Conservation (phyloP, 1,284 basidiomycete species). For the Athelia sp. region DNA sequence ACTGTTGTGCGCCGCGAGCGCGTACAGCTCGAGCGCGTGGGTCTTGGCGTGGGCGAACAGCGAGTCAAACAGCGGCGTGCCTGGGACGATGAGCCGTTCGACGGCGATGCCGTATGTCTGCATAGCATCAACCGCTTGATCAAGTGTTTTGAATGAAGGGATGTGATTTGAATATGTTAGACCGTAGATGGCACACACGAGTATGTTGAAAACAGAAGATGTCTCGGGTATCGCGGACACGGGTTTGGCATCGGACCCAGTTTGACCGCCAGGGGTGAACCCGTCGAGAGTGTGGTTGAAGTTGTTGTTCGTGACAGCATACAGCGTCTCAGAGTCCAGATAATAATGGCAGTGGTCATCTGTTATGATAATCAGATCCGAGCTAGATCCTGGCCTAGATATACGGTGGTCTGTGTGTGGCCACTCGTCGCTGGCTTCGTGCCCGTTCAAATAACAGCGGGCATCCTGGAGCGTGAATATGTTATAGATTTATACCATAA, state of each 20-base stretch:
- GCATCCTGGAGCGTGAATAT: too few species aligned
- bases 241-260: conserved; percentile 2
- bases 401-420: neutral
- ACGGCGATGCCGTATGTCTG: conserved; percentile 9
- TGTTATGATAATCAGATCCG: neutral
- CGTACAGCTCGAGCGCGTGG: conserved; percentile 16
- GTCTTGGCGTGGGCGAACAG: conserved; percentile 11
- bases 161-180: conserved; percentile 9
- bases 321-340: conserved; percentile 16
- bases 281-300: conserved; percentile 14
- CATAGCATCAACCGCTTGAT: conserved; percentile 6
- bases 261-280: neutral
- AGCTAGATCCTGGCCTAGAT: neutral
- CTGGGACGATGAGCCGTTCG: neutral
- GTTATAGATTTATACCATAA: too few species aligned
- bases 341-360: conserved; percentile 39
- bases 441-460: neutral
- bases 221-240: conserved; percentile 7
- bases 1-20: conserved; percentile 15
- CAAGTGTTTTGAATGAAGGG: conserved; percentile 7
- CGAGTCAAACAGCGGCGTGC: neutral
- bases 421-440: neutral
- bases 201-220: conserved; percentile 11
- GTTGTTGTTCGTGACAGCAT: conserved; percentile 15
- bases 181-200: conserved; percentile 13